Conservation (phyloP, 202 grass and related monocot genomes). For the Zoysia matrella region DNA sequence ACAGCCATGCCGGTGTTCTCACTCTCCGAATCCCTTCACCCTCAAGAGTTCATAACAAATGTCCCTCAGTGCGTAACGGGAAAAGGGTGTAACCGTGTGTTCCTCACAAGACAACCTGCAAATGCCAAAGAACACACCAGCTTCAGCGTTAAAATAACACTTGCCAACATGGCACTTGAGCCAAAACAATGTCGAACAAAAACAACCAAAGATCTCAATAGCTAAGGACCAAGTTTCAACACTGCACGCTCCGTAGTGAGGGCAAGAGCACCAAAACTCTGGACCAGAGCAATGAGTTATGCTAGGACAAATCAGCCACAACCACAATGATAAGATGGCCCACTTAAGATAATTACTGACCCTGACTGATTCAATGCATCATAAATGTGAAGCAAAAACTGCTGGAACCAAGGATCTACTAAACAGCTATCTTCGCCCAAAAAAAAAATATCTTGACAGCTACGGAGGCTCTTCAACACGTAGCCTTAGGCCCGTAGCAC, state of each 20-base stretch:
- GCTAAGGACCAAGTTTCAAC: not conserved
- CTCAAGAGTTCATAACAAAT: slow-evolving; percentile 13
- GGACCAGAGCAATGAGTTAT: not conserved
- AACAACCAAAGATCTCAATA: not conserved
- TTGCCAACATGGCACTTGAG: not conserved
- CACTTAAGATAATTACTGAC: not conserved
- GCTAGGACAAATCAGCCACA: not conserved
- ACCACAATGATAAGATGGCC: no score
- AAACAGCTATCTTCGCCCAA: no score
- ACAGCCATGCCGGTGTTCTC: slow-evolving; percentile 38
- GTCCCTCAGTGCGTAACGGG: not conserved
- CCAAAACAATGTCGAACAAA: not conserved
- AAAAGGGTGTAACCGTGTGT: not conserved
- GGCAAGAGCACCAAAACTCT: not conserved
- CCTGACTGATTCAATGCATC: not conserved
- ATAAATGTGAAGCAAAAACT: not conserved
- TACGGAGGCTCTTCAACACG: not conserved
- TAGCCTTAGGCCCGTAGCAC: not conserved
- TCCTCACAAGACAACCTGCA: slow-evolving; percentile 11
- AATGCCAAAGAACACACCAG: slow-evolving; percentile 7
- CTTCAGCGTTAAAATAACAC: not conserved
- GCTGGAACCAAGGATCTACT: not conserved
- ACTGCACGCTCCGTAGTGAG: not conserved
- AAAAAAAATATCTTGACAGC: not conserved
- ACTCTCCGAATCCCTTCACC: slow-evolving; percentile 13